These are phyloP conservation scores for Pestalotiopsis fici DNA, from an alignment of 2,329 filamentous ascomycete species.

Conservation along the genomic window DNA sequence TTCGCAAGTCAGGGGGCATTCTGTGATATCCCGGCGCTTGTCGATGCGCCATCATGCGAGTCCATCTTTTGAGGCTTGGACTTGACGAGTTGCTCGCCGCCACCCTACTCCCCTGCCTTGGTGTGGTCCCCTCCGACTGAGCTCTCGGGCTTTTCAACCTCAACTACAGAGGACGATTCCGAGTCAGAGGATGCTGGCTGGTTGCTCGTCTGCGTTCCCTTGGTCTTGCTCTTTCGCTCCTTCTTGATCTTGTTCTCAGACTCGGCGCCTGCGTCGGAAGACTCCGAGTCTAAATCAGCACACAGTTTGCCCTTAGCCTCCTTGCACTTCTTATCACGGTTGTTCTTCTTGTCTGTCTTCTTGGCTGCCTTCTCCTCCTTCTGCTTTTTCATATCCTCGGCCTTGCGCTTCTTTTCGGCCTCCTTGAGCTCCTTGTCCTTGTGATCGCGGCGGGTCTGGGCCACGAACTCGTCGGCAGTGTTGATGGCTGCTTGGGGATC, in stretches of 20 bases:
- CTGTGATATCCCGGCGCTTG: slow-evolving; percentile 7
- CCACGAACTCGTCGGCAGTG: slow-evolving; percentile 49
- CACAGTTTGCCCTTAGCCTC: slow-evolving; percentile 31
- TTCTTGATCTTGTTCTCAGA: background rate
- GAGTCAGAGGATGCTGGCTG: background rate
- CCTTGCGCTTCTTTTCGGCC: slow-evolving; percentile 31
- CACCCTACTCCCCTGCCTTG: background rate
- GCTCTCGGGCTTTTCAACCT: background rate
- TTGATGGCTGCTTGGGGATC: slow-evolving; percentile 49
- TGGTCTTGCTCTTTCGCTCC: background rate
- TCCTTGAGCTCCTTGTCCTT: slow-evolving; percentile 33
- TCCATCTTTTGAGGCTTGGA: slow-evolving; percentile 7
- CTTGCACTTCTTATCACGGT: slow-evolving; percentile 41
- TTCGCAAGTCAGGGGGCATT: background rate
- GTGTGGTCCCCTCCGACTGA: background rate
- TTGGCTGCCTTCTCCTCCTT: slow-evolving; percentile 31
- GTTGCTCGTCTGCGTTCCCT: background rate
- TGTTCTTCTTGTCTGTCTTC: slow-evolving; percentile 44
- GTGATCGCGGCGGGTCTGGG: slow-evolving; percentile 44
- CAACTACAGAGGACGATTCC: background rate
- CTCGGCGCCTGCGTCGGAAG: background rate
- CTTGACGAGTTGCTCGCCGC: background rate
- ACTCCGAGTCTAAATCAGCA: background rate
- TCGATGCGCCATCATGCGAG: slow-evolving; percentile 11
- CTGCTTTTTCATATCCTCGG: slow-evolving; percentile 25